Evolutionary conservation across 495 filamentous ascomycete species (phyloP).

Genomic region (Annulohypoxylon moriforme): DNA sequence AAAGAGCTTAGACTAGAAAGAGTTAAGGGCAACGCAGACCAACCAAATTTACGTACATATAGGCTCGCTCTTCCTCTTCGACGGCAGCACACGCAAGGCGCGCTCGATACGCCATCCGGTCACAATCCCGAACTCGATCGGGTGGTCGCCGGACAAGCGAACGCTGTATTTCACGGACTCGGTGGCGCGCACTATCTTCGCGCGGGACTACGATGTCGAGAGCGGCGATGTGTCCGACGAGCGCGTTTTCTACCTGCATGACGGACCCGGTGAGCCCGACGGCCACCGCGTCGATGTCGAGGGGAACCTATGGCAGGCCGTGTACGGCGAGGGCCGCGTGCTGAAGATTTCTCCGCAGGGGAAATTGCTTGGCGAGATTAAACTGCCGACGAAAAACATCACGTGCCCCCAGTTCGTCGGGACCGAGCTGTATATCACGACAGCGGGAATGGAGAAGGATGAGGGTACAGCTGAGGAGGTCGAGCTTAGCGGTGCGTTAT

Average conservation of each 20-base stretch:
- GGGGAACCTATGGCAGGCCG: conserved; percentile 81
- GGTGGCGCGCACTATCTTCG: conserved; percentile 74
- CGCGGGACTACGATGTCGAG: conserved; percentile 76
- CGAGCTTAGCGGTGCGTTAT: conserved; percentile 72
- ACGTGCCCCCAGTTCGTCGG: conserved; percentile 81
- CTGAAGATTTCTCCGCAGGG: conserved; percentile 73
- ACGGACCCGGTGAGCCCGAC: conserved; percentile 73
- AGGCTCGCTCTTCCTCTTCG: conserved; percentile 45
- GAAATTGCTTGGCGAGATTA: conserved; percentile 72
- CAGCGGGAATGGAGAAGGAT: conserved; percentile 69
- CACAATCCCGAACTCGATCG: conserved; percentile 89
- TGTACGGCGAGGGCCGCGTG: conserved; percentile 76
- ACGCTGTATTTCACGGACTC: conserved; percentile 89
- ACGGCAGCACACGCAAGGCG: conserved; percentile 32
- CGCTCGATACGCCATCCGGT: conserved; percentile 54
- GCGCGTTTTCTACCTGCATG: conserved; percentile 72
- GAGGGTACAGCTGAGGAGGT: conserved; percentile 68
- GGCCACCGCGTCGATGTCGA: conserved; percentile 79
- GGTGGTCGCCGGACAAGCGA: conserved; percentile 75
- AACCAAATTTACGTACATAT: not conserved
- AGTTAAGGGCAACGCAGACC: not conserved
- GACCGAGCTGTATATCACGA: conserved; percentile 80
- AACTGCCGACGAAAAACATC: conserved; percentile 73
- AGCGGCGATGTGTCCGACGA: conserved; percentile 74
- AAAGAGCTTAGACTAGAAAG: not conserved